Conservation (phyloP, 148 eudicot genomes). For the Vaccinium macrocarpon region DNA sequence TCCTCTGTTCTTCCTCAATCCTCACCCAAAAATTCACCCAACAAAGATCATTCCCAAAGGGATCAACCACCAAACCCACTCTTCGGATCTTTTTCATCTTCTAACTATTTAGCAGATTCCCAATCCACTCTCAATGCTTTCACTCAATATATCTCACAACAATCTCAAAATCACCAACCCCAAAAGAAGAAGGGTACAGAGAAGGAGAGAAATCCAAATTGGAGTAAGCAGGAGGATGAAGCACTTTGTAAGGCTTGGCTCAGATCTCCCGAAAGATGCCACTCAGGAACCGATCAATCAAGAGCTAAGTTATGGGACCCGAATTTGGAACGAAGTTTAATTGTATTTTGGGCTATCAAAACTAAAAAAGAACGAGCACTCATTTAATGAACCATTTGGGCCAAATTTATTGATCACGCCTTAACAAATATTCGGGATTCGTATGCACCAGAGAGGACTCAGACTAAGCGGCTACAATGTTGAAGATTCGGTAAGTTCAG, state of each 20-base stretch:
- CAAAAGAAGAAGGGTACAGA: background rate
- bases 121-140: too few relatives aligned
- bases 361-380: background rate
- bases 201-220: conserved; percentile 2
- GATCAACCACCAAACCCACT: too few relatives aligned
- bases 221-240: background rate
- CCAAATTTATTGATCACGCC: background rate
- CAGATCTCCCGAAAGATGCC: background rate
- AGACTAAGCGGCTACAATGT: background rate
- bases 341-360: background rate
- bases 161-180: too few relatives aligned
- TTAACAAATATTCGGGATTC: background rate
- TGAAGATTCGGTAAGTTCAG: too few relatives aligned
- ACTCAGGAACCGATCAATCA: background rate
- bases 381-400: background rate
- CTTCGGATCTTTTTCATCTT: too few relatives aligned
- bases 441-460: background rate
- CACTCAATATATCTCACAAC: too few relatives aligned
- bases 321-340: background rate
- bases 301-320: background rate
- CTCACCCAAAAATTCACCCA: too few relatives aligned
- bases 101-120: too few relatives aligned
- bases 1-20: too few relatives aligned
- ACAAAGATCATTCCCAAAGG: too few relatives aligned
- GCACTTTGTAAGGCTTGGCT: background rate